Base-by-base conservation (phyloP, 2,329 filamentous ascomycete genomes). In the Trichoderma lentiforme region DNA sequence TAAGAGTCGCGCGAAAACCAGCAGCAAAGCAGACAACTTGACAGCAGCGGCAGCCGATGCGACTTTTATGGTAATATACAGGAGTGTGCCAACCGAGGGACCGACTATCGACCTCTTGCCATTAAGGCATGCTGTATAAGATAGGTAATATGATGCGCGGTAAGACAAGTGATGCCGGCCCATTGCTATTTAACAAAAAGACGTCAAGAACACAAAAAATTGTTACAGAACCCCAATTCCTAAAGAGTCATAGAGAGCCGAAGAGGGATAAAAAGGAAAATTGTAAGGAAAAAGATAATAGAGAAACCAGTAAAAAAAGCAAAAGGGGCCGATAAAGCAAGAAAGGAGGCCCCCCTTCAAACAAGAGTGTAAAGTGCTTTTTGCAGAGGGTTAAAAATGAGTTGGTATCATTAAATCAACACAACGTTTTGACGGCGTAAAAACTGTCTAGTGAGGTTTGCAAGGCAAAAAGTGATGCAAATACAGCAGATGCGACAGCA, bases 1-100 rank as follows among this genome's bases (percentile, higher is more conserved):
- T 80, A 80, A 76, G 76, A 79, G 78, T 78, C 76, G 78, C 78
- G 76, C 60, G 75, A 77, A 73, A 78, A 75, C 76, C 77, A 78
- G 76, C 75, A 78, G 75, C 74, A 77, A 80, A 79, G 76, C 77
- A 78, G 77, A 76, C 74, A 75, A 79, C 76, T 78, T 73, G 74
- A 77, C 76, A 79, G 78, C 75, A 78, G 78, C 84, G 84, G 82
- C 83, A 82, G 82, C 76, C 81, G 82, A 78, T 78, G 83, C 81
- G 80, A 83, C 83, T 83, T 67, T 80, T 78, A 84, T 81, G 80
- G 82, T 88, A 88, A 86, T 87, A 84, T 88, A 88, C 86, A 88
- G 82, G 82, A 84, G 81, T 82, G 81, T 81, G 79, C 75, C 78
- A 78, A 78, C 76, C 75, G 78, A 78, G 75, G 75, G 77, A 76